These are phyloP conservation scores for Paradendryphiella salina DNA, from an alignment of 2,329 filamentous ascomycete genomes.

Conservation along the genomic window DNA sequence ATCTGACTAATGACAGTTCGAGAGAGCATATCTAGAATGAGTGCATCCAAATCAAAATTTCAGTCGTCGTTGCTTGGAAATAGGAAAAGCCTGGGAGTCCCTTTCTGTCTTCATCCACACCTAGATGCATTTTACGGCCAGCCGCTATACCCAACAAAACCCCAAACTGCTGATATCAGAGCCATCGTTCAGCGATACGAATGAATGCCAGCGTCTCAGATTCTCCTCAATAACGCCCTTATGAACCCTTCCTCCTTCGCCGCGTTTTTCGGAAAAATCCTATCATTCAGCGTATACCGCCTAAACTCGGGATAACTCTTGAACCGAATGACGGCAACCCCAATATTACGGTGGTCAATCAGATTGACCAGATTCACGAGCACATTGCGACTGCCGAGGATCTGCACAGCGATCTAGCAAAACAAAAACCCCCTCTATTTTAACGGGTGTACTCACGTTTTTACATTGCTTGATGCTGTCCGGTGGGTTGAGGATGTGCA, in stretches of 20 bases:
- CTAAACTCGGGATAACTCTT: slow-evolving; percentile 11
- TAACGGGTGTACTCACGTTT: slow-evolving; percentile 10
- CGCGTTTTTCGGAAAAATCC: slow-evolving; percentile 6
- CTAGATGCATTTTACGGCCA: no score
- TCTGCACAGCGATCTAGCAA: neutral
- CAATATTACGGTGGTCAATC: slow-evolving; percentile 22
- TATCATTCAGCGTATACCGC: slow-evolving; percentile 12
- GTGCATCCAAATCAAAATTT: no score
- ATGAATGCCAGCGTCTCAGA: neutral
- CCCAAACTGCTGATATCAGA: neutral
- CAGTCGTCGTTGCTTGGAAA: no score
- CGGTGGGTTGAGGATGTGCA: slow-evolving; percentile 14
- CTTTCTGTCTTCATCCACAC: no score
- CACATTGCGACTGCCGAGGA: slow-evolving; percentile 16
- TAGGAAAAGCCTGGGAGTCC: no score
- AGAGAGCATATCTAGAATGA: no score
- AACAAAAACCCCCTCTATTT: no score
- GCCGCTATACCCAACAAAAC: neutral
- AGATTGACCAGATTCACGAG: slow-evolving; percentile 28
- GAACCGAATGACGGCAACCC: slow-evolving; percentile 19
- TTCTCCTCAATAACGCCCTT: slow-evolving; percentile 20
- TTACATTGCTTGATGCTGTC: slow-evolving; percentile 22
- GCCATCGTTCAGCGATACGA: neutral
- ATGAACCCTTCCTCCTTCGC: slow-evolving; percentile 33
- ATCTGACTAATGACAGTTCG: no score